Evolutionary conservation across 2,329 filamentous ascomycete genomes (phyloP), one percentile per base, ranked within the genome.

Genomic region (Aspergillus ochraceoroseus): DNA sequence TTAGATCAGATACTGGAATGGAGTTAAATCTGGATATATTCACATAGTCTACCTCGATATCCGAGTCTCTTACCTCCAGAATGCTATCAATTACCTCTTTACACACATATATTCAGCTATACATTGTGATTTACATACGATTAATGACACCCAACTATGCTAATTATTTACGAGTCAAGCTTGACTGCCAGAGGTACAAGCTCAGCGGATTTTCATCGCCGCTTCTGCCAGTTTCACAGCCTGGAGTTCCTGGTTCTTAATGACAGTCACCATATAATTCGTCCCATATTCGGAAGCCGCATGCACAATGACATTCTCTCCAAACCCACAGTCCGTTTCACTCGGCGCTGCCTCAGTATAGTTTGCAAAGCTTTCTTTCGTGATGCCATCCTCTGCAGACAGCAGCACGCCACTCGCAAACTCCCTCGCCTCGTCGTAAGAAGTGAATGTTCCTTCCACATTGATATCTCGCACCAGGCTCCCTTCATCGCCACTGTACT

Each of bases 261-360:
- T 38, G 3, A 61, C 53, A 43, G 49, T 56, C 27, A 61, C 49
- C 13, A 58, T 29, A 23, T 52, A 49, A 23, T 61, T 59, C 29
- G 54, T 52, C 17, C 57, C 54, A 25, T 54, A 48, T 0, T 51
- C 29, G 1, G 52, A 46, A 1, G 54, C 46, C 2, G 57, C 57
- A 49, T 57, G 57, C 19, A 61, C 56, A 14, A 61, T 20, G 7
- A 61, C 57, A 50, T 61, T 59, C 32, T 59, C 56, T 1, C 57
- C 56, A 44, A 51, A 59, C 12, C 55, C 57, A 20, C 55, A 59
- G 23, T 61, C 56, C 7, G 34, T 50, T 22, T 59, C 53, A 7
- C 41, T 34, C 5, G 45, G 42, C 2, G 17, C 53, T 1, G 55
- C 56, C 38, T 59, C 53, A 12, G 52, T 50, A 34, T 58, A 61